A percentile compares a stretch with the other conserved stretches of the same genome.
These are phyloP conservation scores for Populus alba DNA, from an alignment of 345 rosid species.

Conservation along the genomic window DNA sequence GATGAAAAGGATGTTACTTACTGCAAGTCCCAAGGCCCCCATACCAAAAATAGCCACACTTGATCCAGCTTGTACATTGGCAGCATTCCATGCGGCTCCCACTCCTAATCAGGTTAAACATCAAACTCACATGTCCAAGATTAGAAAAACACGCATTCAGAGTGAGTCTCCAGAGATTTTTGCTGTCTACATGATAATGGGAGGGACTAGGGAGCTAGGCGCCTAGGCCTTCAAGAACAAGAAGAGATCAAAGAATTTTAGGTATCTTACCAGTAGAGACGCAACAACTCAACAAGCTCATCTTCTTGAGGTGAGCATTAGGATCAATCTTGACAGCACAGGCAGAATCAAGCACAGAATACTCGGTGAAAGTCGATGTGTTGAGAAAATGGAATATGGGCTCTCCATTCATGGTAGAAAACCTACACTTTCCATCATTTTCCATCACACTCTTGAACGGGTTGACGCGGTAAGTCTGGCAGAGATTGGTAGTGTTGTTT, in stretches of 20 bases:
- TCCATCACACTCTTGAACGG: constrained; percentile 55
- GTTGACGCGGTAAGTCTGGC: constrained; percentile 43
- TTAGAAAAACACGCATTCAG: not conserved
- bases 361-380: constrained; percentile 67
- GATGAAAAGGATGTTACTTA: constrained; percentile 18
- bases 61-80: constrained; percentile 56
- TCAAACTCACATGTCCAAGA: not conserved
- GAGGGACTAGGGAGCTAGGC: no score
- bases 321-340: constrained; percentile 52
- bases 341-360: constrained; percentile 59
- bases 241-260: not conserved
- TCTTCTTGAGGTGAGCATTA: constrained; percentile 46
- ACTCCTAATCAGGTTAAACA: constrained; percentile 37
- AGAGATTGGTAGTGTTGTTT: constrained; percentile 41
- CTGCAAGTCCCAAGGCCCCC: constrained; percentile 74
- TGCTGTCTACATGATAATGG: not conserved
- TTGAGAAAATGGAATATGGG: constrained; percentile 64
- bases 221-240: no score
- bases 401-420: constrained; percentile 39
- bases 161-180: not conserved
- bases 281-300: constrained; percentile 67
- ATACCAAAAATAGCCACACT: constrained; percentile 62
- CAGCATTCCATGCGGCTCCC: constrained; percentile 71
- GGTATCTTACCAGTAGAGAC: constrained; percentile 51
- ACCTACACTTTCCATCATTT: constrained; percentile 54